Conservation (phyloP, 225 moss, liverwort and hornwort genomes). For the Climacium dendroides region DNA sequence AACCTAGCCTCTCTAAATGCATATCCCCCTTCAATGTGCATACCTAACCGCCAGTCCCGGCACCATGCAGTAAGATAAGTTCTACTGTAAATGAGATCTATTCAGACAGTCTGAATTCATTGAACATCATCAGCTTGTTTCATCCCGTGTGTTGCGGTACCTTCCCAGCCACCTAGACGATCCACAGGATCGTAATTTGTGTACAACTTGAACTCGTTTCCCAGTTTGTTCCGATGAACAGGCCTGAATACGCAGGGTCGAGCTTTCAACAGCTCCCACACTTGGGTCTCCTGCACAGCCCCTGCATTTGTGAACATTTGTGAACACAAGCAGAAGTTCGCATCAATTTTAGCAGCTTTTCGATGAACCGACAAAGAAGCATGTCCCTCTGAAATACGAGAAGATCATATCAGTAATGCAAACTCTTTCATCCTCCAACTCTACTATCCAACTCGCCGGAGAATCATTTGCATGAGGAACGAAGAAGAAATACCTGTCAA, state of each 20-base stretch:
- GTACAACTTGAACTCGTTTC: constrained; percentile 80
- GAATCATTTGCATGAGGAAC: not conserved
- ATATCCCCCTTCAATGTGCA: too few relatives aligned
- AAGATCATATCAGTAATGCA: not conserved
- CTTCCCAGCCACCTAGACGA: constrained; percentile 79
- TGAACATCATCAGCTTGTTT: not conserved
- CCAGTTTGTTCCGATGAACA: constrained; percentile 71
- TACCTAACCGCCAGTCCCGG: too few relatives aligned
- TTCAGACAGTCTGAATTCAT: not conserved
- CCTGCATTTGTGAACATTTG: constrained; percentile 20
- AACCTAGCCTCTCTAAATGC: too few relatives aligned
- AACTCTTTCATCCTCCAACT: not conserved
- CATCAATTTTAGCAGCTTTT: not conserved
- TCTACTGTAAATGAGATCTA: not conserved
- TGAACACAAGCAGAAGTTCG: not conserved
- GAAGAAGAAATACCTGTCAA: constrained; percentile 42
- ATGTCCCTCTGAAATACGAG: not conserved
- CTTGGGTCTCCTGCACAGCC: constrained; percentile 52
- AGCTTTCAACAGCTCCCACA: constrained; percentile 43
- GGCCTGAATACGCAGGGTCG: constrained; percentile 68
- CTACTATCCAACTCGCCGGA: not conserved
- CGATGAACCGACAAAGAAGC: not conserved
- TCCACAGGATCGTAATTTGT: constrained; percentile 64
- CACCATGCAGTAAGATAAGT: too few relatives aligned
- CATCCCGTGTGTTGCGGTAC: not conserved